phyloP scores from a whole-genome alignment of 2,329 filamentous ascomycete species.

The Ascochyta rabiei region DNA sequence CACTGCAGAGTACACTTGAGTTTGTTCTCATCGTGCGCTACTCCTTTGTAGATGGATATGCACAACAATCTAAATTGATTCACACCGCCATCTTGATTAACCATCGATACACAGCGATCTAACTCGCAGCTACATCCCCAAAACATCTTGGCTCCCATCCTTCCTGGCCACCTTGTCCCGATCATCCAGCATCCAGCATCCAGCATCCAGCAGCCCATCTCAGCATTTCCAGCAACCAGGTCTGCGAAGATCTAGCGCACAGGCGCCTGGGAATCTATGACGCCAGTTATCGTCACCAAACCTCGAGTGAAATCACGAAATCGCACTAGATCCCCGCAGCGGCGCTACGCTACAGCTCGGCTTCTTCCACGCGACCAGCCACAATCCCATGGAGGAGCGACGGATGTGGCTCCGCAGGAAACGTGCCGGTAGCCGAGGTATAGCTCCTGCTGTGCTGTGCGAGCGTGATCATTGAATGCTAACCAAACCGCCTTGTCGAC shows the following conservation, averaged over 20 bases:
- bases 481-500: too few species aligned
- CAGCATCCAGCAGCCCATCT: not conserved
- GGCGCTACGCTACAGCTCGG: not conserved
- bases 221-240: not conserved
- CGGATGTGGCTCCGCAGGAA: not conserved
- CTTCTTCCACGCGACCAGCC: not conserved
- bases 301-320: not conserved
- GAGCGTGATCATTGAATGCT: too few species aligned
- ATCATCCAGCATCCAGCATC: too few species aligned
- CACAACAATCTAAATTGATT: not conserved
- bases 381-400: not conserved
- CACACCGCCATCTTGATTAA: not conserved
- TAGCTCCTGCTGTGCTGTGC: too few species aligned
- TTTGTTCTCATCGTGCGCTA: not conserved
- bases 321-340: not conserved
- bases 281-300: not conserved
- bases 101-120: not conserved
- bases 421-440: too few species aligned
- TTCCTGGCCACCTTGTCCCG: not conserved
- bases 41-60: not conserved
- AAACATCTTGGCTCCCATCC: not conserved
- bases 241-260: not conserved
- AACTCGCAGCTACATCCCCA: not conserved
- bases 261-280: slow-evolving; percentile 2
- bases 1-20: not conserved